Evolutionary conservation across 2,329 filamentous ascomycete species (phyloP), one percentile per base, ranked within the genome.

Genomic region (Immersiporthe knoxdaviesiana): DNA sequence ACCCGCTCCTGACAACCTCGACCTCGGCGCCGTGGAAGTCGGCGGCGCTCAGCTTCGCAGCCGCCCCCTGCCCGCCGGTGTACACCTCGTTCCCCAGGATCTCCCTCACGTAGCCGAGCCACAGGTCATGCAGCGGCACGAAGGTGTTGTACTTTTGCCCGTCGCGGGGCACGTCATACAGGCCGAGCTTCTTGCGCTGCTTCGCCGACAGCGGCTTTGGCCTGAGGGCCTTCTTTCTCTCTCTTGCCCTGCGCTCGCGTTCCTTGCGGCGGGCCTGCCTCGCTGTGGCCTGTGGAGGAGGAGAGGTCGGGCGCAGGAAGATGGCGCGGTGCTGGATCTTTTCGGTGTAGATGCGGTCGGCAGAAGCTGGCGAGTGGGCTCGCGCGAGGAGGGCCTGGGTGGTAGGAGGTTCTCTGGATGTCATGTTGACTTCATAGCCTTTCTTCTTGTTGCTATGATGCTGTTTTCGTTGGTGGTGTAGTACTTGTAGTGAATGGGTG

Each of bases 1-100:
- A 97, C 39, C 87, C 82, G 78, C 94, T 96, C 74, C 94, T 83
- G 67, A 95, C 91, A 30, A 98, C 93, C 80, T 94, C 89, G 27
- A 97, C 79, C 74, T 89, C 83, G 21, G 95, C 94, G 1, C 96
- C 96, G 78, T 98, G 94, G 75, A 94, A 95, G 80, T 99, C 96
- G 1, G 94, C 95, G 68, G 91, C 93, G 59, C 88, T 90, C 44
- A 99, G 82, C 79, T 96, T 92, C 5, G 91, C 91, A 6, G 90
- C 92, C 2, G 90, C 86, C 7, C 80, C 80, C 3, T 87, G 81
- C 0, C 87, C 87, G 24, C 90, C 84, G 0, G 82, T 81, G 71
- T 84, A 84, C 2, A 88, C 77, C 71, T 87, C 85, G 67, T 87
- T 76, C 6, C 91, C 91, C 1, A 98, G 80, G 0, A 97, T 83